Conservation (phyloP, 331 rosid species). For the Pyrus hybrid region DNA sequence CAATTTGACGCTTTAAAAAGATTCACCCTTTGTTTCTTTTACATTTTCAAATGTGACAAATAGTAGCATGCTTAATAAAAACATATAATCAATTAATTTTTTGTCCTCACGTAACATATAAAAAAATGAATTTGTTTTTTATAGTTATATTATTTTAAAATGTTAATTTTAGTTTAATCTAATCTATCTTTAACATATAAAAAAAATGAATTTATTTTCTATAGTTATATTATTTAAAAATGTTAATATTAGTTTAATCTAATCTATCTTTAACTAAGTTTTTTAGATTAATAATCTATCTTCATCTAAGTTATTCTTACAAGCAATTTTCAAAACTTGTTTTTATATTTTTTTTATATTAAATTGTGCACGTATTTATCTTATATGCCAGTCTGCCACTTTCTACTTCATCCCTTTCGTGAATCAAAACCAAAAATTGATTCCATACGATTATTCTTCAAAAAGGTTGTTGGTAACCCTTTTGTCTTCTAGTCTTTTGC, state of each 20-base stretch:
- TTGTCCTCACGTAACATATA: not conserved
- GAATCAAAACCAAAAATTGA: not conserved
- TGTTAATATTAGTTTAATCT: not conserved
- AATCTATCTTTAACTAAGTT: not conserved
- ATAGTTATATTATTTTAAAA: no score
- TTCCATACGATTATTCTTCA: not conserved
- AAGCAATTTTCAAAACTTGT: not conserved
- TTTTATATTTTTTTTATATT: not conserved
- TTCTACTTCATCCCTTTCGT: not conserved
- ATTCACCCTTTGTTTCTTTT: not conserved
- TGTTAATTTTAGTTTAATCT: no score
- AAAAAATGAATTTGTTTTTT: not conserved
- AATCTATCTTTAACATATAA: not conserved
- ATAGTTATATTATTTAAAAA: not conserved
- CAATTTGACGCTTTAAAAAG: not conserved
- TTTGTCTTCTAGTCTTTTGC: not conserved
- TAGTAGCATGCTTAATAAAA: not conserved
- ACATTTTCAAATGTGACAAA: not conserved
- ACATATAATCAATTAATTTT: not conserved
- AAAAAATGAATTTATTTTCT: not conserved
- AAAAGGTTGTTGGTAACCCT: not conserved
- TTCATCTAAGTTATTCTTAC: not conserved
- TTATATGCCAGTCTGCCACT: not conserved
- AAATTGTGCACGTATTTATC: not conserved
- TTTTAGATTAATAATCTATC: not conserved